phyloP scores from a whole-genome alignment of 352 stramenopile genomes.

The Phytophthora palmivora region DNA sequence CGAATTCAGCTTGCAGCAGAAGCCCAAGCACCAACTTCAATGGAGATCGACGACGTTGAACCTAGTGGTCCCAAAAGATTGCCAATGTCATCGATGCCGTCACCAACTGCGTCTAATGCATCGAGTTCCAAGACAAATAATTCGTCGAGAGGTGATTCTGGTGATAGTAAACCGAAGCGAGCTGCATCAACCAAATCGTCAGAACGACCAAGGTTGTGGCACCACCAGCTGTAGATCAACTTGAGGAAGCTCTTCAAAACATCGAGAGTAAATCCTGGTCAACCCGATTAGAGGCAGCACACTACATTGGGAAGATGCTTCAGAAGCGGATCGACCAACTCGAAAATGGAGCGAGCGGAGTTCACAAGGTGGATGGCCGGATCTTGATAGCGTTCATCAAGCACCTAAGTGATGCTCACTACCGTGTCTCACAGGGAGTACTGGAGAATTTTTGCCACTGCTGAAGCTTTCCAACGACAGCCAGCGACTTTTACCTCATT shows the following conservation, averaged over 20 bases:
- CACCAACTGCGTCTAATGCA: conserved; percentile 36
- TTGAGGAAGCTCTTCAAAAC: conserved; percentile 60
- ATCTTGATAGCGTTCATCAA: conserved; percentile 64
- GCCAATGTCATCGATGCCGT: conserved; percentile 13
- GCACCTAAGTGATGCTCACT: conserved; percentile 75
- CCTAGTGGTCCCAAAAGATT: conserved; percentile 22
- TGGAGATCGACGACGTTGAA: conserved; percentile 31
- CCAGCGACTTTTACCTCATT: conserved; percentile 51
- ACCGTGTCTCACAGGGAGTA: conserved; percentile 76
- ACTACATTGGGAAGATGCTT: conserved; percentile 50
- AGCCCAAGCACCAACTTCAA: conserved; percentile 14
- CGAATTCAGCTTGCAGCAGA: conserved; percentile 46
- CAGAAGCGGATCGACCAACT: conserved; percentile 23
- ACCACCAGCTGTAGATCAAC: conserved; percentile 35
- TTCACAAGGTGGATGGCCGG: conserved; percentile 63
- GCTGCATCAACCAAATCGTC: conserved; percentile 15
- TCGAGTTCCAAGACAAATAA: conserved; percentile 37
- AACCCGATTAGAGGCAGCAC: conserved; percentile 64
- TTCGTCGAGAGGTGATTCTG: conserved; percentile 17
- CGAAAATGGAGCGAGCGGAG: conserved; percentile 4
- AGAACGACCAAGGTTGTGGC: conserved; percentile 17
- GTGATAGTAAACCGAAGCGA: conserved; percentile 25
- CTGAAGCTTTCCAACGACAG: conserved; percentile 48
- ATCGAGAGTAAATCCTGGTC: conserved; percentile 72
- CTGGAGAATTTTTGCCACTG: conserved; percentile 57